phyloP scores from a whole-genome alignment of 768 basidiomycete species.

The Lentinula detonsa region DNA sequence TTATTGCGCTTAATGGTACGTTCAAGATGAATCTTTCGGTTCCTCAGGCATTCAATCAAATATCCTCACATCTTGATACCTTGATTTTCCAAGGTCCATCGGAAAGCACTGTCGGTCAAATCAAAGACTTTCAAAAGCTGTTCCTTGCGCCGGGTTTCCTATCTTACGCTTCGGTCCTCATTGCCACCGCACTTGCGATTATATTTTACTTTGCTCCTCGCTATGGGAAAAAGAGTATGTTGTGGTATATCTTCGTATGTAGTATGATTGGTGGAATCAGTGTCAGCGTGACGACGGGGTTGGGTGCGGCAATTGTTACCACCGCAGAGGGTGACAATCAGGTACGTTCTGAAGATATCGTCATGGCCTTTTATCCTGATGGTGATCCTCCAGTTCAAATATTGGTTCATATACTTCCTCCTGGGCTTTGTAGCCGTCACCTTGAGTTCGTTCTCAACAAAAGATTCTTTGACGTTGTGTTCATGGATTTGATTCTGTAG shows the following conservation, averaged over 20 bases:
- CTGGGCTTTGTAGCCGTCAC: conserved; percentile 80
- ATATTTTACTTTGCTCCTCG: conserved; percentile 81
- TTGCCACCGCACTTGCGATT: conserved; percentile 59
- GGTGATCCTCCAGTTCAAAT: conserved; percentile 53
- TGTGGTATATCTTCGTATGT: conserved; percentile 94
- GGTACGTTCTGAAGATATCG: conserved; percentile 29
- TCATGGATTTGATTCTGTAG: conserved; percentile 26
- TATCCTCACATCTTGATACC: no score
- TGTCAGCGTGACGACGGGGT: conserved; percentile 90
- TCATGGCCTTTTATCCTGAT: neutral
- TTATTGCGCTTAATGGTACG: conserved; percentile 84
- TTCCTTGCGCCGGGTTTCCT: conserved; percentile 86
- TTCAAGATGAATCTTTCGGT: conserved; percentile 9
- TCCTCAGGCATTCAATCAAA: no score
- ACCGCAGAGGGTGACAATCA: conserved; percentile 73
- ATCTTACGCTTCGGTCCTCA: conserved; percentile 57
- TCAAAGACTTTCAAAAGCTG: conserved; percentile 64
- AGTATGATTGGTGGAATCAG: conserved; percentile 95
- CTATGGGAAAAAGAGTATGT: conserved; percentile 89
- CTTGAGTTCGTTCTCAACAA: conserved; percentile 44
- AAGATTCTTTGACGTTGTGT: neutral
- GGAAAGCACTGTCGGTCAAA: conserved; percentile 65
- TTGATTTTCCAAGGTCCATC: conserved; percentile 46
- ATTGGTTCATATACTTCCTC: conserved; percentile 90
- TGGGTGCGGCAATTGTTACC: conserved; percentile 87